These are phyloP conservation scores for Scheffersomyces amazonensis DNA, from an alignment of 805 yeast species.

Conservation along the genomic window DNA sequence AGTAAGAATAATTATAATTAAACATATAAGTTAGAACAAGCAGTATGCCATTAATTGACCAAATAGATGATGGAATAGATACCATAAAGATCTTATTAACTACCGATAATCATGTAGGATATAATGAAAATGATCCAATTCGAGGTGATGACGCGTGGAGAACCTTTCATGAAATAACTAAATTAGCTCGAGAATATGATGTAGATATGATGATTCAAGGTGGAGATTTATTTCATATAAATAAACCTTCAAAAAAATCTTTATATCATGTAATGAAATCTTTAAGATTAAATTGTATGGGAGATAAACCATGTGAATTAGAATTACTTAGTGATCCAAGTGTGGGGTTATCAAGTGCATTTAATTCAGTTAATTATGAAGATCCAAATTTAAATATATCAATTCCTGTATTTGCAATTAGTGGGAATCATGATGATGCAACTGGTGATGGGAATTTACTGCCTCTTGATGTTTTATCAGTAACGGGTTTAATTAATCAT, in stretches of 20 bases:
- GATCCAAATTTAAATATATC: slow-evolving; percentile 89
- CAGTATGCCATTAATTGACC: slow-evolving; percentile 22
- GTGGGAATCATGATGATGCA: slow-evolving; percentile 97
- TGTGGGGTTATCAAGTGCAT: slow-evolving; percentile 55
- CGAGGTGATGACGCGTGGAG: slow-evolving; percentile 87
- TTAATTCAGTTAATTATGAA: slow-evolving; percentile 77
- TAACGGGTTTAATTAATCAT: slow-evolving; percentile 82
- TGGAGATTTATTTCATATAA: slow-evolving; percentile 90
- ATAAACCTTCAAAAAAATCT: slow-evolving; percentile 85
- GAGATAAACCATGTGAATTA: slow-evolving; percentile 83
- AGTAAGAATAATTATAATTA: no score
- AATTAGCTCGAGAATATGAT: slow-evolving; percentile 62
- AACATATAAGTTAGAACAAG: no score
- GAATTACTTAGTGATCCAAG: slow-evolving; percentile 80
- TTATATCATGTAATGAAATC: slow-evolving; percentile 77
- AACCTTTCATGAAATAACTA: slow-evolving; percentile 81
- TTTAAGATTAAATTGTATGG: slow-evolving; percentile 70
- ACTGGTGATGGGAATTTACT: slow-evolving; percentile 81
- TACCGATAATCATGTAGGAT: slow-evolving; percentile 96
- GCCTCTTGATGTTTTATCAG: slow-evolving; percentile 82
- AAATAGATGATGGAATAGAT: slow-evolving; percentile 51
- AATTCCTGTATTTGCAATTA: slow-evolving; percentile 85
- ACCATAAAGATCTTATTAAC: slow-evolving; percentile 79
- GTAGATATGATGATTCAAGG: slow-evolving; percentile 89
- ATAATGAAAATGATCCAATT: slow-evolving; percentile 83